Conservation (phyloP, 2,329 filamentous ascomycete species). For the Phaeoacremonium minimum region DNA sequence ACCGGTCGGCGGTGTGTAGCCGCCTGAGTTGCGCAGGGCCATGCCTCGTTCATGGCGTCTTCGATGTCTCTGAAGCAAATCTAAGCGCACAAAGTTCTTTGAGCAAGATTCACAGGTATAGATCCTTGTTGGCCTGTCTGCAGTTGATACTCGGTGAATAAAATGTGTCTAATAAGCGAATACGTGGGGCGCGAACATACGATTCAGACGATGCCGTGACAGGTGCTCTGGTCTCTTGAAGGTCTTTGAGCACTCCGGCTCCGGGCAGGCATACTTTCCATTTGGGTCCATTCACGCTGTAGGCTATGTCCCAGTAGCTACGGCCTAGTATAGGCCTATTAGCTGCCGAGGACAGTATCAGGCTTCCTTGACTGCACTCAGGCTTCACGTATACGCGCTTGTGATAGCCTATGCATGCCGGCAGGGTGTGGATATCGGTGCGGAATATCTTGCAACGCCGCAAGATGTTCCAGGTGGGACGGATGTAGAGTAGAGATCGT, state of each 20-base stretch:
- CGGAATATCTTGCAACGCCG: too few species aligned
- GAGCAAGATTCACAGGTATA: neutral
- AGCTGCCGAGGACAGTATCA: too few species aligned
- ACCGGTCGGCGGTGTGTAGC: slow-evolving; percentile 7
- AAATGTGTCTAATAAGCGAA: neutral
- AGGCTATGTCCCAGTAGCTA: too few species aligned
- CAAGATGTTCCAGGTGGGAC: too few species aligned
- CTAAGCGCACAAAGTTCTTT: neutral
- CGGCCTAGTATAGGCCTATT: too few species aligned
- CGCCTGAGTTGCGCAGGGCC: slow-evolving; percentile 19
- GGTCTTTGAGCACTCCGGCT: neutral
- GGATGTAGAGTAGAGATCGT: too few species aligned
- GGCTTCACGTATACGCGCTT: too few species aligned
- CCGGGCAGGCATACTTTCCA: neutral
- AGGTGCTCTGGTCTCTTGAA: neutral
- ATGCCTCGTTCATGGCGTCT: slow-evolving; percentile 20
- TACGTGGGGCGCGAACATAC: neutral
- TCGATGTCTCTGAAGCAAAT: slow-evolving; percentile 18
- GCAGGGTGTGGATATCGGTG: too few species aligned
- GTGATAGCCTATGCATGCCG: too few species aligned
- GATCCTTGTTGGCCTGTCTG: neutral
- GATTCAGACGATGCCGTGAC: neutral
- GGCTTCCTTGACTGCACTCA: too few species aligned
- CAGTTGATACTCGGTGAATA: neutral
- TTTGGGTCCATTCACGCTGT: neutral